Conservation (phyloP, 495 filamentous ascomycete species). For the Lepidopterella palustris region DNA sequence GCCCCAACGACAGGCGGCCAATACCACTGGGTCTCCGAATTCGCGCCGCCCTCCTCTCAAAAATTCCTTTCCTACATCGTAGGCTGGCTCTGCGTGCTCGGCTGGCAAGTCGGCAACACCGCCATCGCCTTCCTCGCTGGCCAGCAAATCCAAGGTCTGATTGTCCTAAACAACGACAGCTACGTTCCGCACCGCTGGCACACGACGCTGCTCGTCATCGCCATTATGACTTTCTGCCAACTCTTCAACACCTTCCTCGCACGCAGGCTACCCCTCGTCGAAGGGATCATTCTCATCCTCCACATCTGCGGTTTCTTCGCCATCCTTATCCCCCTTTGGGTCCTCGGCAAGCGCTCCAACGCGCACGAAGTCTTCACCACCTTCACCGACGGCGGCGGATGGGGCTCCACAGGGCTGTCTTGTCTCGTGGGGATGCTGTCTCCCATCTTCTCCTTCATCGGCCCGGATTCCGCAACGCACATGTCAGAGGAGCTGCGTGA, state of each 20-base stretch:
- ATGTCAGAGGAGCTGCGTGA: conserved; percentile 37
- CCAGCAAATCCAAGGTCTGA: conserved; percentile 40
- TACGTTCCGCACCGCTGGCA: conserved; percentile 19
- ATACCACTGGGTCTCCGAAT: conserved; percentile 37
- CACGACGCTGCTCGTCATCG: conserved; percentile 23
- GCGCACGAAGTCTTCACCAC: conserved; percentile 47
- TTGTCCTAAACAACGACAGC: conserved; percentile 10
- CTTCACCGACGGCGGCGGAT: conserved; percentile 45
- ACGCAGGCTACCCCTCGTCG: conserved; percentile 49
- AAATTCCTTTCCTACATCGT: conserved; percentile 34
- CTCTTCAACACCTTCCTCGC: conserved; percentile 52
- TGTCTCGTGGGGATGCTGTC: conserved; percentile 51
- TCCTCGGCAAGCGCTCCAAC: conserved; percentile 44
- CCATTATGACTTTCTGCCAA: conserved; percentile 43
- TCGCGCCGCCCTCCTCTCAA: conserved; percentile 29
- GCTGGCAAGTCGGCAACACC: conserved; percentile 54
- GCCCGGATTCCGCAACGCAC: conserved; percentile 31
- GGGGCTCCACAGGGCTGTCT: conserved; percentile 47
- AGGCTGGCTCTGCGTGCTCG: conserved; percentile 53
- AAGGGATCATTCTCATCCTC: conserved; percentile 52
- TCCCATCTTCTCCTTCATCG: conserved; percentile 42
- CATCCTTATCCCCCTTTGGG: conserved; percentile 53
- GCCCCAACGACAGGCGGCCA: conserved; percentile 31
- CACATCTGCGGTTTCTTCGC: conserved; percentile 58
- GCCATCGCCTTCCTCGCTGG: conserved; percentile 49